These are phyloP conservation scores for Diaporthe eres DNA, from an alignment of 2,329 filamentous ascomycete genomes.

Conservation along the genomic window DNA sequence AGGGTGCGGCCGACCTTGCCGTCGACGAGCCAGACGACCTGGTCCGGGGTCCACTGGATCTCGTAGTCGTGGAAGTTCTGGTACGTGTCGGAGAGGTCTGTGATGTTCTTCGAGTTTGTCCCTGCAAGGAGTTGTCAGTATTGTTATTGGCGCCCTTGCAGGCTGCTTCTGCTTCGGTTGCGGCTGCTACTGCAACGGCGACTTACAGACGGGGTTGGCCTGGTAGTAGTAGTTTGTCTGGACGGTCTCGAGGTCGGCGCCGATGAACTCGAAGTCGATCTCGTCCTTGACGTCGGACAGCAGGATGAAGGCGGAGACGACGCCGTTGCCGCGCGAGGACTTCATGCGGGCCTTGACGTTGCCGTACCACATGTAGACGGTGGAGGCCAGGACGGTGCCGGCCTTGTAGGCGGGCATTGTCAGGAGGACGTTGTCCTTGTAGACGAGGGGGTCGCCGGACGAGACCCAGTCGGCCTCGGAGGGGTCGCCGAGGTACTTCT, in stretches of 20 bases:
- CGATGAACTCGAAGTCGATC: slow-evolving; percentile 97
- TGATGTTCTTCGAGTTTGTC: slow-evolving; percentile 80
- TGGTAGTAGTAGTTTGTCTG: slow-evolving; percentile 99
- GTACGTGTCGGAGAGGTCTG: slow-evolving; percentile 76
- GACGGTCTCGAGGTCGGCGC: slow-evolving; percentile 79
- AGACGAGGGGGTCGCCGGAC: slow-evolving; percentile 80
- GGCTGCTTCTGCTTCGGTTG: no score
- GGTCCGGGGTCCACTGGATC: slow-evolving; percentile 91
- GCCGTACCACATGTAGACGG: slow-evolving; percentile 96
- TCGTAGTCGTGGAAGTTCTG: slow-evolving; percentile 89
- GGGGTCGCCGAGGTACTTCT: slow-evolving; percentile 88
- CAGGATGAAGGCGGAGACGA: slow-evolving; percentile 97
- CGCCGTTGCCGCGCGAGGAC: slow-evolving; percentile 86
- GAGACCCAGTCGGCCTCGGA: slow-evolving; percentile 88
- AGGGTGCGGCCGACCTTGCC: slow-evolving; percentile 82
- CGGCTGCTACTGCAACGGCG: slow-evolving; percentile 40
- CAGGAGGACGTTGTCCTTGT: slow-evolving; percentile 80
- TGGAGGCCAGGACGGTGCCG: slow-evolving; percentile 87
- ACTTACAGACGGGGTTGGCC: slow-evolving; percentile 89
- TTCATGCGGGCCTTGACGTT: slow-evolving; percentile 89
- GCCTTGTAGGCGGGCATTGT: slow-evolving; percentile 91
- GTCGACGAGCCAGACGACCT: slow-evolving; percentile 89
- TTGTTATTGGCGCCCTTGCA: neutral
- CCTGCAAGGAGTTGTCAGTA: slow-evolving; percentile 63
- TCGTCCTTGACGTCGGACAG: slow-evolving; percentile 97